Conservation (phyloP, 371 early-diverging fungal genomes). For the Syncephalastrum racemosum region DNA sequence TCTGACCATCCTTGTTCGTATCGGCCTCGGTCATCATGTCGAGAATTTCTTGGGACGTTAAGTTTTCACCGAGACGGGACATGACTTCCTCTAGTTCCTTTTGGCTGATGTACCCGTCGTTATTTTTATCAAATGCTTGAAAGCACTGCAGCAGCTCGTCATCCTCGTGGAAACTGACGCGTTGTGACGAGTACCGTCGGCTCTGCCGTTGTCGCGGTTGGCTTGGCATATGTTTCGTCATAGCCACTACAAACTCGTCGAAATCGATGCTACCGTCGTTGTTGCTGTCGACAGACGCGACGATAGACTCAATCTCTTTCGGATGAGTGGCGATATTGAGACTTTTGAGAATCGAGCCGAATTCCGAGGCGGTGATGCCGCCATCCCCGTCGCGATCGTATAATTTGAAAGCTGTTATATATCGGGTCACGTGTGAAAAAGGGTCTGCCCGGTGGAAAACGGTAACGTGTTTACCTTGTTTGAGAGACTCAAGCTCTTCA, state of each 20-base stretch:
- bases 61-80: slow-evolving; percentile 61
- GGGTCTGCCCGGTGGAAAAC: background rate
- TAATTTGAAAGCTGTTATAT: slow-evolving; percentile 52
- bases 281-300: slow-evolving; percentile 42
- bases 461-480: slow-evolving; percentile 3
- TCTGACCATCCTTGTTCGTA: slow-evolving; percentile 64
- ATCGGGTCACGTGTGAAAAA: background rate
- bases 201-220: slow-evolving; percentile 4
- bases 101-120: slow-evolving; percentile 64
- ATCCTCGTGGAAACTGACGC: slow-evolving; percentile 35
- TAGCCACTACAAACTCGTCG: slow-evolving; percentile 67
- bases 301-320: slow-evolving; percentile 56
- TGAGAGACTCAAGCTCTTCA: slow-evolving; percentile 11
- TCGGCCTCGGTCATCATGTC: slow-evolving; percentile 83
- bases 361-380: slow-evolving; percentile 53
- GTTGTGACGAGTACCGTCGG: background rate
- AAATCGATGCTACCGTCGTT: slow-evolving; percentile 52
- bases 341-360: slow-evolving; percentile 66
- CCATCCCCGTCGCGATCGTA: slow-evolving; percentile 66
- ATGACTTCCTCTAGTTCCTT: slow-evolving; percentile 68
- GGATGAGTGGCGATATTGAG: slow-evolving; percentile 66
- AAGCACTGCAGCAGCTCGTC: slow-evolving; percentile 68
- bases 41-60: slow-evolving; percentile 69
- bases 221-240: slow-evolving; percentile 56
- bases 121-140: slow-evolving; percentile 68